Base-by-base conservation (phyloP, 1,284 basidiomycete species). In the Pholiota adiposa region DNA sequence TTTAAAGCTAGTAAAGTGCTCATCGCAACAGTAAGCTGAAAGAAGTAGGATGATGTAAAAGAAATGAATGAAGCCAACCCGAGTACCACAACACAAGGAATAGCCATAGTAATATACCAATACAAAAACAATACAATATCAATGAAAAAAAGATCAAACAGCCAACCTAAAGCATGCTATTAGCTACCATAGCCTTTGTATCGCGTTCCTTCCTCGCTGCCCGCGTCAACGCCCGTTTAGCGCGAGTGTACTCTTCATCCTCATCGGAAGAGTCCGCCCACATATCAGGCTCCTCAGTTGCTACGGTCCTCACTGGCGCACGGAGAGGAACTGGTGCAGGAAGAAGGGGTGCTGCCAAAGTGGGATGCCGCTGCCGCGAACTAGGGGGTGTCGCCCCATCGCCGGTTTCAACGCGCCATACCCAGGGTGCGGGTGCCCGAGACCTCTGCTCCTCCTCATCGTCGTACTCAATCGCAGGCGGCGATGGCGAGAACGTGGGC, bases 231-330 rank as follows among this genome's bases (percentile, higher is more conserved):
- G 88, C 62, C 60, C 67, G 75, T 73, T 79, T 82, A 56, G 89
- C 89, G 19, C 69, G 77, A 54, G 75, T 68, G 72, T 92, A 92
- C 70, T 81, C 84, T 61, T 82, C 84, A 67, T 90, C 88, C 65
- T 90, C 90, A 58, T 88, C 87, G 66, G 86, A 86, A 67, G 87
- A 89, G 67, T 92, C 86, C 63, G 80, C 78, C 90, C 89, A 91
- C 63, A 86, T 69, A 68, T 85, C 85, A 25, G 64, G 60, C 23
- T 64, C 69, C 7, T 19, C 34, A 34, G 49, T 50, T n/a, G 56
- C 38, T 29, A 29, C 29, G 21, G 19, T 27, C 23, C 46, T 38
- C 18, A 31, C 53, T 34, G 60, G 44, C 19, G 54, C 40, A 23
- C 36, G 58, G 6, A 60, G 44, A 3, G 61, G 43, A 16, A 55